Percentiles rank a stretch among this genome's conserved stretches.
Conservation (phyloP, 2,329 filamentous ascomycete genomes). For the Cephalotrichum gorgonifer region DNA sequence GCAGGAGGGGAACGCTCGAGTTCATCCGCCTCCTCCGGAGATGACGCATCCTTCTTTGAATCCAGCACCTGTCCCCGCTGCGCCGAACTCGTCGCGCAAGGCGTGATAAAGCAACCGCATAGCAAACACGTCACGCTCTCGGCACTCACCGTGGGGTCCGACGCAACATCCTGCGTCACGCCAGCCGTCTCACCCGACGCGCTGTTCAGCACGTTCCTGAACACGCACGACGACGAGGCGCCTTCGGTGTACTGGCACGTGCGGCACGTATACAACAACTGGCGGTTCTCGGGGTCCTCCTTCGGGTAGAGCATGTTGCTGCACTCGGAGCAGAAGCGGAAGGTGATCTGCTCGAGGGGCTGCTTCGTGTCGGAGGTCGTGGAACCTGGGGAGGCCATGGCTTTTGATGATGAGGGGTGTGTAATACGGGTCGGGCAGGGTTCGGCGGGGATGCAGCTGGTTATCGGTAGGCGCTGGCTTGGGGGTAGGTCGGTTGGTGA, state of each 20-base stretch:
- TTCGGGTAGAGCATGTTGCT: constrained; percentile 98
- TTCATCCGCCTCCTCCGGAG: too few species aligned
- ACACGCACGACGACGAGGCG: constrained; percentile 82
- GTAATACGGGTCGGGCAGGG: too few species aligned
- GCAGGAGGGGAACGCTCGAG: too few species aligned
- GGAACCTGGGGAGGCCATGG: constrained; percentile 43
- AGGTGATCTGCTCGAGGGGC: constrained; percentile 69
- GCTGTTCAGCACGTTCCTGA: constrained; percentile 87
- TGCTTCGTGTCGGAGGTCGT: constrained; percentile 34
- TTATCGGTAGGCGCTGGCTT: too few species aligned
- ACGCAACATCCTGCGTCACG: constrained; percentile 93
- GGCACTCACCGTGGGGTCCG: constrained; percentile 94
- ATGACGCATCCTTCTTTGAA: too few species aligned
- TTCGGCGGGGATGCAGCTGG: too few species aligned
- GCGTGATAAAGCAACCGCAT: constrained; percentile 24
- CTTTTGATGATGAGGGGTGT: constrained; percentile 4
- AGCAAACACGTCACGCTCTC: constrained; percentile 31
- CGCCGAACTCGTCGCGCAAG: neutral
- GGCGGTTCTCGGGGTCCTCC: constrained; percentile 76
- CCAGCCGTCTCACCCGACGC: constrained; percentile 91
- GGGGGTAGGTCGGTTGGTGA: too few species aligned
- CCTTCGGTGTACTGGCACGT: constrained; percentile 88
- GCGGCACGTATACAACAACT: constrained; percentile 89
- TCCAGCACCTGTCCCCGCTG: neutral
- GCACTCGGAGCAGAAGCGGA: constrained; percentile 97